Percentiles rank a stretch among this genome's conserved stretches.
Conservation (phyloP, 371 early-diverging fungal genomes). For the Mucor irregularis region DNA sequence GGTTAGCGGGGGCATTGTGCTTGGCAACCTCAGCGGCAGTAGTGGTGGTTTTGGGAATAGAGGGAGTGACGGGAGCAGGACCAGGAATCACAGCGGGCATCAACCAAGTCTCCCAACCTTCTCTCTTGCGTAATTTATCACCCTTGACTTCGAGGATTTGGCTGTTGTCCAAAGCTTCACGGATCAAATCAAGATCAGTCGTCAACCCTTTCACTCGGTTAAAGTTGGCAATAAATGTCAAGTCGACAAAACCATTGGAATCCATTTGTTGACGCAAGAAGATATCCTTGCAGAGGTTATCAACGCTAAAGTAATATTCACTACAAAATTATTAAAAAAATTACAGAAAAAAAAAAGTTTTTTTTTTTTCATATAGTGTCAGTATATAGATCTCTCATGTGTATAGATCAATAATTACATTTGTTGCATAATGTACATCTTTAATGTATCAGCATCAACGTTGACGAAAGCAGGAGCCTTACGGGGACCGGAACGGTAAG, state of each 20-base stretch:
- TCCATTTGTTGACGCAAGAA: slow-evolving; percentile 93
- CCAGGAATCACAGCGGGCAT: slow-evolving; percentile 39
- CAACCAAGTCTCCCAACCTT: slow-evolving; percentile 82
- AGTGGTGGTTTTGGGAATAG: slow-evolving; percentile 16
- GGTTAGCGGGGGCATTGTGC: slow-evolving; percentile 25
- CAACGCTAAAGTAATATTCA: slow-evolving; percentile 94
- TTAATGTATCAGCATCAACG: slow-evolving; percentile 56
- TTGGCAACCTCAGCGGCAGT: slow-evolving; percentile 37
- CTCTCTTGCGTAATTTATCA: slow-evolving; percentile 65
- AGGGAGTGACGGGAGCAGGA: slow-evolving; percentile 16
- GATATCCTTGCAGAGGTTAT: slow-evolving; percentile 92
- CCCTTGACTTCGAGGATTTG: slow-evolving; percentile 58
- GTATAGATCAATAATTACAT: slow-evolving; percentile 40
- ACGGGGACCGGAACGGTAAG: slow-evolving; percentile 30
- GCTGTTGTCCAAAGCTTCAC: slow-evolving; percentile 59
- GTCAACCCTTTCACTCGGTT: slow-evolving; percentile 82
- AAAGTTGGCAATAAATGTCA: slow-evolving; percentile 78
- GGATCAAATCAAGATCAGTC: slow-evolving; percentile 61
- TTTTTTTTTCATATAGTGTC: background rate
- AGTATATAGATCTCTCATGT: background rate
- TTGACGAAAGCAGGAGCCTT: slow-evolving; percentile 43
- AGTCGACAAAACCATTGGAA: slow-evolving; percentile 72
- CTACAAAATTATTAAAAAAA: slow-evolving; percentile 28
- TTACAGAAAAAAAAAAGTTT: background rate
- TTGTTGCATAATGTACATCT: slow-evolving; percentile 61